phyloP scores from a whole-genome alignment of 1,139 yeast genomes.

The Magnusiomyces tetraspermus region DNA sequence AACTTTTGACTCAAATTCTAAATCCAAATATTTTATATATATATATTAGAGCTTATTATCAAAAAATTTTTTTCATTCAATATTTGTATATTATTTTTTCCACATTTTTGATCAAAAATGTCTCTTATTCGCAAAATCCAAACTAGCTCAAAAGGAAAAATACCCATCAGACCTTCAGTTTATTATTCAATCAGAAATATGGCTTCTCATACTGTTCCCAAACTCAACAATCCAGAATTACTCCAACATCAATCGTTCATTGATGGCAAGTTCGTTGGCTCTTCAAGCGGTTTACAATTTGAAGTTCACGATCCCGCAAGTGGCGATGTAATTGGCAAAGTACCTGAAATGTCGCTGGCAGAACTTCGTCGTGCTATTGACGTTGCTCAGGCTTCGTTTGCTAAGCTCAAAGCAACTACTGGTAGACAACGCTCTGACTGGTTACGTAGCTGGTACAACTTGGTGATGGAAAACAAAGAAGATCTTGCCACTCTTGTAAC shows the following conservation, averaged over 20 bases:
- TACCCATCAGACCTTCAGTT: background rate
- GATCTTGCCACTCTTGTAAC: slow-evolving; percentile 68
- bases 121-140: background rate
- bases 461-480: slow-evolving; percentile 56
- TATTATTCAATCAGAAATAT: slow-evolving; percentile 5
- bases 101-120: background rate
- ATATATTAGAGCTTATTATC: too few relatives aligned
- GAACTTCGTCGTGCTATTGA: slow-evolving; percentile 22
- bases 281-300: slow-evolving; percentile 46
- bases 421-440: slow-evolving; percentile 59
- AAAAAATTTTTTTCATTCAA: too few relatives aligned
- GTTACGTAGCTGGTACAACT: slow-evolving; percentile 52
- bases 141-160: background rate
- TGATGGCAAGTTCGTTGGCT: slow-evolving; percentile 61
- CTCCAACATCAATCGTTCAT: slow-evolving; percentile 50
- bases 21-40: too few relatives aligned
- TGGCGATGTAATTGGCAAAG: slow-evolving; percentile 44
- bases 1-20: too few relatives aligned
- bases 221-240: slow-evolving; percentile 46
- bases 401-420: slow-evolving; percentile 45
- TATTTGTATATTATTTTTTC: too few relatives aligned
- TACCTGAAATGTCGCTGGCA: slow-evolving; percentile 48
- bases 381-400: slow-evolving; percentile 31
- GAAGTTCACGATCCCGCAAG: slow-evolving; percentile 72
- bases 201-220: slow-evolving; percentile 16